Conservation (phyloP, 208 protist genomes). For the Acanthamoeba healyi region DNA sequence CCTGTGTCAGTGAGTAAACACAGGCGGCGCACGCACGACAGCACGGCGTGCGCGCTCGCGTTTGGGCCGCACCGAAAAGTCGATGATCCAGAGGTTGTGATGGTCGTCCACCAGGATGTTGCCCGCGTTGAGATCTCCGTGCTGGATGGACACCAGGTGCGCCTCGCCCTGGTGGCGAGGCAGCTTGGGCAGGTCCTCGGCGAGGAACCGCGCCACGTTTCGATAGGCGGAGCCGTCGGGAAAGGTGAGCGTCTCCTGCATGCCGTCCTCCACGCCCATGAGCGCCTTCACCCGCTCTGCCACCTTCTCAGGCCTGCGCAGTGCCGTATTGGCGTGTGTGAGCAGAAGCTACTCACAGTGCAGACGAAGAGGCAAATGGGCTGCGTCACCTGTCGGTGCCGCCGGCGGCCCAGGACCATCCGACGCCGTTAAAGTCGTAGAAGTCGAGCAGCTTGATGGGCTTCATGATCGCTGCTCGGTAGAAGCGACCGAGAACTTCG, state of each 20-base stretch:
- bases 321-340: background rate
- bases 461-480: background rate
- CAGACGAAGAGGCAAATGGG: background rate
- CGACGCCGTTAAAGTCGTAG: conserved; percentile 48
- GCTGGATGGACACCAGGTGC: conserved; percentile 49
- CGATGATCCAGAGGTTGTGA: conserved; percentile 63
- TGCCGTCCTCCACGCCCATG: conserved; percentile 33
- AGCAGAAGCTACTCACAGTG: too few species aligned
- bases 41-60: too few species aligned
- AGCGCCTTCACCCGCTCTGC: background rate
- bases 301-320: background rate
- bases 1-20: background rate
- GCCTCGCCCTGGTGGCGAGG: background rate
- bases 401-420: conserved; percentile 29
- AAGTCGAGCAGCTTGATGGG: conserved; percentile 64
- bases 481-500: conserved; percentile 47
- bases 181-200: conserved; percentile 36
- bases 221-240: background rate
- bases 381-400: background rate
- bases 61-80: background rate
- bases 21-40: background rate
- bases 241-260: conserved; percentile 1
- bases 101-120: conserved; percentile 55
- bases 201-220: conserved; percentile 52
- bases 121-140: conserved; percentile 28